Base-by-base conservation (phyloP, 768 basidiomycete genomes). In the Agaricus subrufescens region DNA sequence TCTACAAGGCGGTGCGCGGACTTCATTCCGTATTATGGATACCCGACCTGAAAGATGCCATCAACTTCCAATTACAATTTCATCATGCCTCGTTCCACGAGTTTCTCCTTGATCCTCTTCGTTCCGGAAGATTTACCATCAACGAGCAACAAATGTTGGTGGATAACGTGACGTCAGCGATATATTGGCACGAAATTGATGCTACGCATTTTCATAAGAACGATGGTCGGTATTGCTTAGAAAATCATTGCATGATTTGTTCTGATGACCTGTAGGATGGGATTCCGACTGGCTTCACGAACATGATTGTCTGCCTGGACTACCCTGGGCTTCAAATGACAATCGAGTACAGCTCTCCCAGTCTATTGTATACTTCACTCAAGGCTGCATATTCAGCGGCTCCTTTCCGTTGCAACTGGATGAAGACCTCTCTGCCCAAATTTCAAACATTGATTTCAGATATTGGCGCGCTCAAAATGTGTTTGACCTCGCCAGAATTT, bases 71-170 rank as follows among this genome's bases (percentile, higher is more conserved):
- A 25, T 10, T 46, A n/a, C n/a, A n/a, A 9, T 45, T 53, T 11
- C 31, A 53, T 53, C 52, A 53, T 26, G 29, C 44, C 2, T 53
- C 52, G n/a, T 53, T 53, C 25, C 6, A 37, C 31, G 52, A 46
- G 19, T 53, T 23, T n/a, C 52, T 53, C 5, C 39, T 11, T 2
- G 30, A 37, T 29, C 15, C 43, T 11, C 45, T 4, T 10, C 52
- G 46, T 19, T 47, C 53, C 11, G 46, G 53, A 6, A 39, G 19
- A 30, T 54, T 46, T 27, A 12, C 23, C 2, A 15, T 47, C 8
- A n/a, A 54, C 3, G 19, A 5, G 3, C 10, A 39, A 14, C 8
- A 19, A 25, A n/a, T 23, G 27, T 10, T 19, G 9, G 12, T 7
- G 4, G 50, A 29, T 43, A 9, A 43, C 30, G 39, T 40, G 3